These are phyloP conservation scores for Nakaseomyces bracarensis DNA, from an alignment of 1,139 yeast genomes.

Conservation along the genomic window DNA sequence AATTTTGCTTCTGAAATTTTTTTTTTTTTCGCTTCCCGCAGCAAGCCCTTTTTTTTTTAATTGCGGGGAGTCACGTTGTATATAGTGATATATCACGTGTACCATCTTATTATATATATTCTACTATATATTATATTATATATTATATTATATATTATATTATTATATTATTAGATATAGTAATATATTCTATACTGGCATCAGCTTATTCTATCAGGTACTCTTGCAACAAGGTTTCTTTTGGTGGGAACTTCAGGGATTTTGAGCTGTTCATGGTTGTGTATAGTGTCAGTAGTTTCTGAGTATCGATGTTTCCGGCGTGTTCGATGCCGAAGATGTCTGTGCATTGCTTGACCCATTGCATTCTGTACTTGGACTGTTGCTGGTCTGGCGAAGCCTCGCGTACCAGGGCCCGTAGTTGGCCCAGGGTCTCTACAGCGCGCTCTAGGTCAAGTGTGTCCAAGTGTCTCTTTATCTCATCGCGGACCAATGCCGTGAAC, in stretches of 20 bases:
- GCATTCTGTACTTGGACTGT: slow-evolving; percentile 27
- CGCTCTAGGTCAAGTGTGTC: slow-evolving; percentile 18
- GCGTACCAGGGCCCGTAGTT: slow-evolving; percentile 21
- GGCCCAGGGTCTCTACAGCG: slow-evolving; percentile 23
- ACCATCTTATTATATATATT: too few species aligned
- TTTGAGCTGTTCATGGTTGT: slow-evolving; percentile 14
- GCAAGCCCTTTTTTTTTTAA: too few species aligned
- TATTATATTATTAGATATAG: too few species aligned
- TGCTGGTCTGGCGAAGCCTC: slow-evolving; percentile 11
- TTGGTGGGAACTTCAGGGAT: slow-evolving; percentile 10
- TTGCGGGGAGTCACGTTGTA: too few species aligned
- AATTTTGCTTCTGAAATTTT: too few species aligned
- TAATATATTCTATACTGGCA: too few species aligned
- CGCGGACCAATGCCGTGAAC: slow-evolving; percentile 27
- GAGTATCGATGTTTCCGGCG: slow-evolving; percentile 23
- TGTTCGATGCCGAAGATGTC: slow-evolving; percentile 25
- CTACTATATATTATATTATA: too few species aligned
- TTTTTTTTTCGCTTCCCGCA: too few species aligned
- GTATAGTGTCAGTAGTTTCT: slow-evolving; percentile 18
- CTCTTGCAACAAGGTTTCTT: slow-evolving; percentile 7
- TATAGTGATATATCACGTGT: too few species aligned
- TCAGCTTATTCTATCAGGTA: slow-evolving; percentile 7
- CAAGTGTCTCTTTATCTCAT: slow-evolving; percentile 20
- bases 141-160: too few species aligned
- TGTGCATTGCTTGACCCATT: slow-evolving; percentile 29